phyloP scores from a whole-genome alignment of 2,329 filamentous ascomycete genomes.

The Dactylellina drechsleri region DNA sequence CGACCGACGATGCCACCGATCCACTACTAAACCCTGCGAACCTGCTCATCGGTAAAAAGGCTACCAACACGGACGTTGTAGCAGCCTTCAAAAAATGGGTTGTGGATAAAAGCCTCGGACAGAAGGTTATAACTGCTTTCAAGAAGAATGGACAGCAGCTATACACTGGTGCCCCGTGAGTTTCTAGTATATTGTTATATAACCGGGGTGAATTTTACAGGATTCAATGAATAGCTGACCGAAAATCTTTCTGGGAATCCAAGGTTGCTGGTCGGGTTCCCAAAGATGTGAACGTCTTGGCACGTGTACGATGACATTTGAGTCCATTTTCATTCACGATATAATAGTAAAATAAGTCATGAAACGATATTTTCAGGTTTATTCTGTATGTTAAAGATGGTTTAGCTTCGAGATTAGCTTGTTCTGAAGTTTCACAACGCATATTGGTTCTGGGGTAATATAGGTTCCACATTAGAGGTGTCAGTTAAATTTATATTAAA shows the following conservation, averaged over 20 bases:
- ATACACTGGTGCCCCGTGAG: constrained; percentile 61
- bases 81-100: constrained; percentile 63
- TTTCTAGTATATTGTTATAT: not conserved
- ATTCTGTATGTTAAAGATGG: too few relatives aligned
- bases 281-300: too few relatives aligned
- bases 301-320: too few relatives aligned
- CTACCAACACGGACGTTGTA: constrained; percentile 60
- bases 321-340: too few relatives aligned
- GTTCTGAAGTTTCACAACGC: too few relatives aligned
- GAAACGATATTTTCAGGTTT: too few relatives aligned
- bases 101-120: constrained; percentile 60
- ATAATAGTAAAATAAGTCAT: too few relatives aligned
- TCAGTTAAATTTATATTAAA: too few relatives aligned
- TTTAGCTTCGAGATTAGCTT: too few relatives aligned
- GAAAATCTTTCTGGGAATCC: not conserved
- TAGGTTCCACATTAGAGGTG: too few relatives aligned
- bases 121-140: constrained; percentile 62
- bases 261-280: too few relatives aligned
- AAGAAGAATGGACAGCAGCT: constrained; percentile 62
- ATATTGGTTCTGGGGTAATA: too few relatives aligned
- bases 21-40: constrained; percentile 64
- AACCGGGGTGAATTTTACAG: not conserved
- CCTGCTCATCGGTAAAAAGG: constrained; percentile 62
- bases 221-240: not conserved
- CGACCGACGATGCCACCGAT: constrained; percentile 61